These are phyloP conservation scores for Eucalyptus sideroxylon DNA, from an alignment of 345 rosid genomes.

Conservation along the genomic window DNA sequence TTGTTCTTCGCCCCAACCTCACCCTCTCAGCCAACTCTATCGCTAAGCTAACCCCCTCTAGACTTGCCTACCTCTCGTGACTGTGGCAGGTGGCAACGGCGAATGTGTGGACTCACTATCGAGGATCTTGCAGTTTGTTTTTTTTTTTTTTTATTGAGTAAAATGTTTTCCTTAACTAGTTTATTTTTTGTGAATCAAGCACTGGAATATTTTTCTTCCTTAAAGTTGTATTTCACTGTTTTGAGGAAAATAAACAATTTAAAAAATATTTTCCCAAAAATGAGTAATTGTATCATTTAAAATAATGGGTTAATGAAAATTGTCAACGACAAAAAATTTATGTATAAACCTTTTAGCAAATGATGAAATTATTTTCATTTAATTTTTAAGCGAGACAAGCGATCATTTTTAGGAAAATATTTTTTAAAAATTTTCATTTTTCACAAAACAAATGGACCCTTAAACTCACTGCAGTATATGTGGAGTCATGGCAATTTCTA, in stretches of 20 bases:
- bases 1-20: not conserved
- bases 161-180: too few relatives aligned
- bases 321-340: rapidly evolving
- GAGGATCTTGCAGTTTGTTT: not conserved
- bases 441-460: rapidly evolving
- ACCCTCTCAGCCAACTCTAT: not conserved
- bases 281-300: too few relatives aligned
- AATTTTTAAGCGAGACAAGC: rapidly evolving
- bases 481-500: not conserved
- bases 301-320: too few relatives aligned
- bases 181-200: too few relatives aligned
- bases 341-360: rapidly evolving
- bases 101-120: not conserved
- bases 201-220: too few relatives aligned
- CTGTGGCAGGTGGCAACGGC: rapidly evolving
- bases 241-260: too few relatives aligned
- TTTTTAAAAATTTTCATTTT: too few relatives aligned
- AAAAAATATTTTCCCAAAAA: too few relatives aligned
- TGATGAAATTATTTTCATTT: rapidly evolving
- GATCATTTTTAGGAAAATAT: not conserved
- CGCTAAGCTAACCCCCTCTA: rapidly evolving
- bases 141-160: rapidly evolving
- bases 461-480: not conserved
- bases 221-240: too few relatives aligned
- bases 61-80: not conserved